Percentiles rank a stretch among this genome's conserved stretches.
Conservation (phyloP, 2,329 filamentous ascomycete genomes). For the Fusarium sp. region DNA sequence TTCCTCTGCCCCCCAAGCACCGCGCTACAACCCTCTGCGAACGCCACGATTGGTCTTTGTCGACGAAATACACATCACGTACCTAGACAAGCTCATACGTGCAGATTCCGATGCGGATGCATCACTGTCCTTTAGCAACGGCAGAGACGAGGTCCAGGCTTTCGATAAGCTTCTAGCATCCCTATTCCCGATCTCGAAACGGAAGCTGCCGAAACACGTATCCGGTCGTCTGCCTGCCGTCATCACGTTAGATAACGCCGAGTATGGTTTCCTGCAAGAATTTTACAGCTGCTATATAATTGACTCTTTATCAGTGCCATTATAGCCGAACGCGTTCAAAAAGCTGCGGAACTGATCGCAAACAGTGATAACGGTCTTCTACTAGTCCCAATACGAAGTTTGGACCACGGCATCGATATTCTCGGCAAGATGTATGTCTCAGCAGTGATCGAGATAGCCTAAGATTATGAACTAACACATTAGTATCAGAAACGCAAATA, state of each 20-base stretch:
- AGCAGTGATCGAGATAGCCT: fast-evolving
- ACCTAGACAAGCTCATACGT: not conserved
- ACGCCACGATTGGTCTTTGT: not conserved
- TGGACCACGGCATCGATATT: not conserved
- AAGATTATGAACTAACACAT: not conserved
- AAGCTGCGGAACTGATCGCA: not conserved
- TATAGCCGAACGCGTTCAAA: not conserved
- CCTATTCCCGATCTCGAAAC: not conserved
- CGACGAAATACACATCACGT: not conserved
- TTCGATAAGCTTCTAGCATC: not conserved
- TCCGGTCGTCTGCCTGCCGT: not conserved
- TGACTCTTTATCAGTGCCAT: not conserved
- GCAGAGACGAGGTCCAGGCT: not conserved
- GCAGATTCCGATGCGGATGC: not conserved
- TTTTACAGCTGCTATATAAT: no score
- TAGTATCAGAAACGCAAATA: not conserved
- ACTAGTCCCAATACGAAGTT: not conserved
- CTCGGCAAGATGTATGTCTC: not conserved
- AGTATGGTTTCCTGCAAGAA: not conserved
- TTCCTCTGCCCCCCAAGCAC: not conserved
- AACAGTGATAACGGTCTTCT: not conserved
- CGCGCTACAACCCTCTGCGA: not conserved
- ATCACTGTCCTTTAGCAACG: not conserved
- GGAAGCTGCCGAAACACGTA: not conserved
- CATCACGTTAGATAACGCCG: not conserved